Evolutionary conservation across 768 basidiomycete genomes (phyloP).

Genomic region (Psilocybe tampanensis): DNA sequence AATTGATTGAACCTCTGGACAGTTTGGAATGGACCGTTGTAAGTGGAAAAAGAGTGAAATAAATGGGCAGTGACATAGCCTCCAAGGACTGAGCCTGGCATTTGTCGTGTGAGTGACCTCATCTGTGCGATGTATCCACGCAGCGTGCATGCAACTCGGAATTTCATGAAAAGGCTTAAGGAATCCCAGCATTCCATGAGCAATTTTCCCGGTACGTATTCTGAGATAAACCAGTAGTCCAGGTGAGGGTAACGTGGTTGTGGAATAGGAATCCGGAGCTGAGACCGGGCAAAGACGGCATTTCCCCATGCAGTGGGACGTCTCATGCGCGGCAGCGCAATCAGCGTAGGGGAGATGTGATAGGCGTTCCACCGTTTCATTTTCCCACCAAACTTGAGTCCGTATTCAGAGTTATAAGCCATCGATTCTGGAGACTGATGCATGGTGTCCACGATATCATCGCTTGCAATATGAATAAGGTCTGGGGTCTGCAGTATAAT

Average conservation of each 20-base stretch:
- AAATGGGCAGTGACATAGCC: background rate
- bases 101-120: constrained; percentile 5
- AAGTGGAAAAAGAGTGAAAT: background rate
- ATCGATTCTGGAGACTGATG: background rate
- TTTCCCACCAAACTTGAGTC: background rate
- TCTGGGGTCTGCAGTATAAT: background rate
- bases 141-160: constrained; percentile 28
- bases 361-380: background rate
- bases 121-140: constrained; percentile 29
- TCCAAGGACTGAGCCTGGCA: background rate
- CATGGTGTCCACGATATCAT: background rate
- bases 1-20: background rate
- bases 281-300: constrained; percentile 5
- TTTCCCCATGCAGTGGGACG: background rate
- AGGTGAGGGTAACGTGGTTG: constrained; percentile 13
- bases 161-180: constrained; percentile 19
- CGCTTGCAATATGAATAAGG: background rate
- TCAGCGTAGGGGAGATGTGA: constrained; percentile 7
- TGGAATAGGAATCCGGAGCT: background rate
- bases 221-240: constrained; percentile 21
- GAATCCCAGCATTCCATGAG: constrained; percentile 26
- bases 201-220: constrained; percentile 25
- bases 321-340: background rate
- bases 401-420: background rate
- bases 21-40: background rate